These are phyloP conservation scores for Escallonia rubra DNA, from an alignment of 129 eudicot genomes.

Conservation along the genomic window DNA sequence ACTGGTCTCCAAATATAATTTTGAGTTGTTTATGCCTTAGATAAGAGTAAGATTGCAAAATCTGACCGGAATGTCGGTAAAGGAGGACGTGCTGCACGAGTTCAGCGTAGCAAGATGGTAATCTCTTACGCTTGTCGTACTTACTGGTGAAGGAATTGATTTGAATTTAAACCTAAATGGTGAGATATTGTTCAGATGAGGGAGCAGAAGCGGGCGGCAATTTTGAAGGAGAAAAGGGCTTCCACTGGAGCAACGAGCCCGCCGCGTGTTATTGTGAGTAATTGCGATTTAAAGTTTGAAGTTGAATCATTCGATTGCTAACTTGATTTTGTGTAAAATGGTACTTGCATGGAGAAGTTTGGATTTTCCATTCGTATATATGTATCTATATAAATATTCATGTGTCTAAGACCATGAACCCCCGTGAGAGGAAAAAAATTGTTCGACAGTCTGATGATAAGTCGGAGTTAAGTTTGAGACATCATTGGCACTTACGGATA, in stretches of 20 bases:
- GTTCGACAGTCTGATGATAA: too few species aligned
- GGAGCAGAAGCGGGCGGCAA: conserved; percentile 72
- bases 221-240: conserved; percentile 80
- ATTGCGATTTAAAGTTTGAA: background rate
- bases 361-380: too few species aligned
- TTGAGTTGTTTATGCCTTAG: conserved; percentile 20
- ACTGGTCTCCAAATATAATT: background rate
- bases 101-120: conserved; percentile 84
- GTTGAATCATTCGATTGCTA: too few species aligned
- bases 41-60: conserved; percentile 48
- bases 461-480: too few species aligned
- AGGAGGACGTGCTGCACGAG: conserved; percentile 81
- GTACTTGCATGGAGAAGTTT: too few species aligned
- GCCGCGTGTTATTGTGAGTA: conserved; percentile 89
- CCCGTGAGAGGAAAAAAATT: too few species aligned
- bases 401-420: too few species aligned
- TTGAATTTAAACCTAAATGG: too few species aligned
- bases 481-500: too few species aligned
- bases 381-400: too few species aligned
- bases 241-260: conserved; percentile 57
- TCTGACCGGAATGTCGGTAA: conserved; percentile 49
- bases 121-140: background rate
- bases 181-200: conserved; percentile 42
- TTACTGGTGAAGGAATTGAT: too few species aligned
- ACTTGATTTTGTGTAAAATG: too few species aligned